Evolutionary conservation across 306 rosid genomes (phyloP), one percentile per base, ranked within the genome.

Genomic region (Corylus heterophylla): DNA sequence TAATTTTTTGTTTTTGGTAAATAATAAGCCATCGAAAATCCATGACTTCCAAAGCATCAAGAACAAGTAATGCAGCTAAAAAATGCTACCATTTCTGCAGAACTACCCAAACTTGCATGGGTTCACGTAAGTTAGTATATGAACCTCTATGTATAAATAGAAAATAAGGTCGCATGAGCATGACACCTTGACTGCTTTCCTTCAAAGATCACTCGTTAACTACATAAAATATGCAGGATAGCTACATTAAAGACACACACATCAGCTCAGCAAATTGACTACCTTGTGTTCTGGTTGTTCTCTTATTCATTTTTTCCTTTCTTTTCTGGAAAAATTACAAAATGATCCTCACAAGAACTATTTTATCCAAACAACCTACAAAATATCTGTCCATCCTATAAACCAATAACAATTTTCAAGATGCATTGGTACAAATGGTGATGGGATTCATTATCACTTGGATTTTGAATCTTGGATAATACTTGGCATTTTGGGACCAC

Each of bases 281-380:
- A 35, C 12, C 47, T 31, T 18, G 18, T 64, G 62, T 55, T 55
- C 62, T 5, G 62, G 62, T 55, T 59, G 17, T 59, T 25, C 22
- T 59, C 66, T 59, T 16, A 52, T 4, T 3, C 66, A 49, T 49
- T 59, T 25, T 11, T 25, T 7, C 14, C 66, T 27, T 16, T 13
- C 22, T 18, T 18, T 54, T 54, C 8, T 2, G 12, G 22, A 17
- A 54, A 54, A 54, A 54, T 18, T 54, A 17, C 54, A 54, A 13
- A 18, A 54, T 18, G 22, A 8, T 54, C 22, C 58, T 20, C 37
- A 59, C 25, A 59, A 12, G 2, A 9, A 25, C 22, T 59, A 22
- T 12, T 59, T 59, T 3, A 25, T 39, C 72, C 72, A 68, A 68
- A 42, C 72, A 68, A 67, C 72, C 72, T 17, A 39, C 50, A 18